Evolutionary conservation across 148 eudicot species (phyloP).

Genomic region (Vaccinium vitisidaea): DNA sequence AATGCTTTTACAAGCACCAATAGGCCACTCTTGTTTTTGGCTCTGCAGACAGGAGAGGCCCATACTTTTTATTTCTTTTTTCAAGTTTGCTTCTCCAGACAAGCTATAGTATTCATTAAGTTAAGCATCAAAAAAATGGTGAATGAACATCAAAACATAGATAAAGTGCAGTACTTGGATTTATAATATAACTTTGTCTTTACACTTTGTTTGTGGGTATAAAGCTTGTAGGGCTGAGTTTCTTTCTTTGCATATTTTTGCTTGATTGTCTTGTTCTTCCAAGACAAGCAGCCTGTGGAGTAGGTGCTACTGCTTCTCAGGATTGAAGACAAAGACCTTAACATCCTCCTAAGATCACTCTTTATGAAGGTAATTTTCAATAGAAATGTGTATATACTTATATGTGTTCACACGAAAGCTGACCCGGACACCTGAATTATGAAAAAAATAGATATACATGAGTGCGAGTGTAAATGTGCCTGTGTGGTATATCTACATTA

Average conservation of each 20-base stretch:
- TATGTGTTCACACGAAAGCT: background rate
- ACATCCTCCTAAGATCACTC: conserved; percentile 17
- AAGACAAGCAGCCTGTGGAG: conserved; percentile 20
- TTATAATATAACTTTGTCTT: conserved; percentile 33
- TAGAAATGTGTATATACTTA: background rate
- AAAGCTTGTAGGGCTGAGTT: conserved; percentile 23
- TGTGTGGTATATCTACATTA: too few relatives aligned
- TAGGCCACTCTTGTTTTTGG: conserved; percentile 17
- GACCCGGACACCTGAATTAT: too few relatives aligned
- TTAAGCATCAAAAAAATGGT: conserved; percentile 39
- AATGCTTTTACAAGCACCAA: conserved; percentile 22
- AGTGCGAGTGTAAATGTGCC: background rate
- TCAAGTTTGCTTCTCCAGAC: conserved; percentile 35
- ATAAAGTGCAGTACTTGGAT: conserved; percentile 25
- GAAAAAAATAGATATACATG: background rate
- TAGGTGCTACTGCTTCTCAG: conserved; percentile 6
- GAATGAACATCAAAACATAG: conserved; percentile 17
- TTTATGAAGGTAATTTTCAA: background rate
- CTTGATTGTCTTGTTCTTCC: conserved; percentile 30
- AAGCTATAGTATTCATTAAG: conserved; percentile 59
- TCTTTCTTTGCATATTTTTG: conserved; percentile 12
- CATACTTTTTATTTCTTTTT: conserved; percentile 29
- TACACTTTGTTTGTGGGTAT: conserved; percentile 26
- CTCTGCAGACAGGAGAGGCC: conserved; percentile 36
- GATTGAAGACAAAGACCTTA: conserved; percentile 8